phyloP scores from a whole-genome alignment of 495 filamentous ascomycete species.

The Aspergillus avenaceus region DNA sequence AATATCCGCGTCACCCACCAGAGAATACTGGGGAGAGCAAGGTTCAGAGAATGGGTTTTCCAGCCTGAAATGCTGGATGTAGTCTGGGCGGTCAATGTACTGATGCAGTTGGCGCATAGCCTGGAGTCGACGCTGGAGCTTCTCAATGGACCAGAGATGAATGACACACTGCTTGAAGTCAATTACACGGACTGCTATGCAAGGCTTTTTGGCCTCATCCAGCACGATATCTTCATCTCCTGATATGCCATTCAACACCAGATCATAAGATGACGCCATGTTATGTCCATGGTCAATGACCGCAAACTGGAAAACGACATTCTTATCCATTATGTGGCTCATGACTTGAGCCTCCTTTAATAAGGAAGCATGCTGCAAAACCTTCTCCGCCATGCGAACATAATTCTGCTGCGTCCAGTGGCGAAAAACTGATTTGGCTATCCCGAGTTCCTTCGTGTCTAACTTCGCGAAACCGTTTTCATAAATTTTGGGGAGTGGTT shows the following conservation, averaged over 20 bases:
- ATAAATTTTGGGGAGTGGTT: constrained; percentile 43
- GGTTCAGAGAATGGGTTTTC: constrained; percentile 80
- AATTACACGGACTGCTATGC: constrained; percentile 84
- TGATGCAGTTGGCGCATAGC: constrained; percentile 96
- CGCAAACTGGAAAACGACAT: constrained; percentile 91
- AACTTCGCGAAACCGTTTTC: constrained; percentile 57
- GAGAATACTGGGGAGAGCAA: constrained; percentile 85
- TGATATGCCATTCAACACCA: constrained; percentile 90
- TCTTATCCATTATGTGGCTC: constrained; percentile 94
- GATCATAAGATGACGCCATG: constrained; percentile 89
- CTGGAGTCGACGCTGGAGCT: constrained; percentile 79
- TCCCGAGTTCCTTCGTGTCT: constrained; percentile 62
- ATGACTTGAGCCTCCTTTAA: constrained; percentile 97
- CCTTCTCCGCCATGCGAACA: constrained; percentile 89
- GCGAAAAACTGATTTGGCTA: constrained; percentile 59
- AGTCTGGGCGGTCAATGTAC: constrained; percentile 91
- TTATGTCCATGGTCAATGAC: constrained; percentile 85
- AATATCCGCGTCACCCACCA: constrained; percentile 91
- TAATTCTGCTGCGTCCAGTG: constrained; percentile 85
- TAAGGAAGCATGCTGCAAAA: constrained; percentile 79
- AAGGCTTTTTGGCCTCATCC: constrained; percentile 80
- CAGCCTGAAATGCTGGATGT: constrained; percentile 63
- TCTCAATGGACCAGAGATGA: constrained; percentile 91
- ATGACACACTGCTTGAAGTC: constrained; percentile 86
- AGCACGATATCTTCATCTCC: constrained; percentile 81